Evolutionary conservation across 371 early-diverging fungal species (phyloP), one percentile per base, ranked within the genome.

Genomic region (Rhizopus arrhizus): DNA sequence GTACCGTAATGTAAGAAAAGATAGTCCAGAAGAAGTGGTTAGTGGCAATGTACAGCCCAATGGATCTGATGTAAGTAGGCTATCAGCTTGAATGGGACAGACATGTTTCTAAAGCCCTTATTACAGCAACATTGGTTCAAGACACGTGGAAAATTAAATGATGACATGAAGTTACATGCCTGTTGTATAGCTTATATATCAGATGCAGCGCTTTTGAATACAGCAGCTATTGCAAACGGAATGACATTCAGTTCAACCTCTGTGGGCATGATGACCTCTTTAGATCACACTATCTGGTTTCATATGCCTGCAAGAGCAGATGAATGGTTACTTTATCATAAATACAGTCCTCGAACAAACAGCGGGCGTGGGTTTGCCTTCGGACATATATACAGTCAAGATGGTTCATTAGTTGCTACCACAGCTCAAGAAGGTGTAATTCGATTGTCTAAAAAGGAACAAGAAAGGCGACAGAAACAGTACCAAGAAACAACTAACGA

Each of bases 261-360:
- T 53, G 70, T 93, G 40, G 81, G 73, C 22, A 88, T 90, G 89
- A 83, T 95, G 72, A 90, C 91, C 8, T 86, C 86, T 13, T 73
- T 96, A 36, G 93, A 94, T 70, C 95, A 95, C 63, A 76, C 89
- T 6, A 86, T 96, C 62, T 96, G 94, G 94, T 96, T 95, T 73
- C 95, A 96, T 68, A 85, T 80, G 45, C 88, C 89, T 3, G 88
- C 91, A 72, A 74, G 91, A 31, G 94, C 91, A 3, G 95, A 96
- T 66, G 94, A 95, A 52, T 95, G 90, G 61, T 74, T 94, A 32
- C 52, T 78, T 12, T 90, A 88, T 62, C 88, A 86, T 48, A 91
- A 91, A 82, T 86, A 89, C 66, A 85, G 87, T 54, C 85, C 92
- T 9, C 80, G 88, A 4, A 79, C 87, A 0, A 77, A 77, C 31